Base-by-base conservation (phyloP, 1,139 yeast genomes). In the Saccharomyces hybrid region DNA sequence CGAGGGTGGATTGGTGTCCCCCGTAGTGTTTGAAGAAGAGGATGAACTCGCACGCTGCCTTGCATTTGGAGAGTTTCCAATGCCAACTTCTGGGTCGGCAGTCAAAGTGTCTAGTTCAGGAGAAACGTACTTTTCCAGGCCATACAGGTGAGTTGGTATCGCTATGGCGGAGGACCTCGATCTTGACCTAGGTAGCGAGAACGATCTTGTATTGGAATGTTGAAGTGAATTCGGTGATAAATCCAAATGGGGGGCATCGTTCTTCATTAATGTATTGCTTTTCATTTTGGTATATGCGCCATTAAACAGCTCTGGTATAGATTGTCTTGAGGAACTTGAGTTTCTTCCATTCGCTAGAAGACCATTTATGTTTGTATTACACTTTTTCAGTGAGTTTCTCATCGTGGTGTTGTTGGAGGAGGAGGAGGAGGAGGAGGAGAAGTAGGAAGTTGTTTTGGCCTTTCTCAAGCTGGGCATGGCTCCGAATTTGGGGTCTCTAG, bases 131-230 rank as follows among this genome's bases (percentile, higher is more conserved):
- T 49, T 49, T 14, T 49, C 51, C 20, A 49, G 30, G 28, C 51
- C 44, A 14, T 41, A 14, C 20, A 49, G 5, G 30, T 49, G 51
- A 5, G 51, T 41, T 26, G 51, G 51, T 38, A 49, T 49, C 13
- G 51, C 51, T 5, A 42, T 46, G n/a, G 42, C 48, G 4, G 51
- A 49, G 41, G 51, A 49, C 6, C 41, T 47, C 8, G 51, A 49
- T 26, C 51, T 41, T 7, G 50, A 27, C 30, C 20, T 32, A 3
- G 46, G 32, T 32, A 32, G 38, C 14, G 38, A 32, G 14, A 32
- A 11, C 25, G 46, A 14, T 34, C 34, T 25, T 28, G 31, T 26
- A 26, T 26, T 26, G 47, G 28, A 23, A 23, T 42, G 47, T 42
- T 42, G 9, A 5, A 23, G 47, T 11, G 27, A 42, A 11, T 38